Conservation (phyloP, 176 grass and related monocot genomes). For the Guadua angustifolia region DNA sequence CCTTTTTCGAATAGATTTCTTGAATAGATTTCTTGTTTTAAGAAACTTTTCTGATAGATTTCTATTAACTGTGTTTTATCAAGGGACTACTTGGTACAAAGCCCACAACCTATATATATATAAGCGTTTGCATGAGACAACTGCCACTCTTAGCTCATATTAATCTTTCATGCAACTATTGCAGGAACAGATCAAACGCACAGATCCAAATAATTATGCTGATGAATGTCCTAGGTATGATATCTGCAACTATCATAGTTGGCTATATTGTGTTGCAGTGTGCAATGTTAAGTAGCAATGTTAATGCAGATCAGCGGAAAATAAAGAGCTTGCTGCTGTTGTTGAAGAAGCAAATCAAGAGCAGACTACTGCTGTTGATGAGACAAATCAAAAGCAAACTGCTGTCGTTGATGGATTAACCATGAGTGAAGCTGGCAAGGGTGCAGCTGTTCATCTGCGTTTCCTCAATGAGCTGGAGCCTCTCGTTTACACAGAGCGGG, state of each 20-base stretch:
- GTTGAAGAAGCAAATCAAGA: no score
- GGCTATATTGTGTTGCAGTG: not conserved
- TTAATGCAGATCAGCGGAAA: no score
- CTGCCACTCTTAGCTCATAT: no score
- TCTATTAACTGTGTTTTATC: not conserved
- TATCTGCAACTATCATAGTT: not conserved
- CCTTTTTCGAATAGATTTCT: no score
- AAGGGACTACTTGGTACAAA: not conserved
- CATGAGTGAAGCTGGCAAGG: not conserved
- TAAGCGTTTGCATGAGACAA: not conserved
- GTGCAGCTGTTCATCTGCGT: not conserved
- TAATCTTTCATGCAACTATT: not conserved
- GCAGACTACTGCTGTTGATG: no score
- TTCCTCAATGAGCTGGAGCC: not conserved
- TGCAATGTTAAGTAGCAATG: not conserved
- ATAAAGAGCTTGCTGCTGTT: no score
- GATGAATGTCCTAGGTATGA: not conserved
- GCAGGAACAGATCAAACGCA: not conserved
- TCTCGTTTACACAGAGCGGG: not conserved
- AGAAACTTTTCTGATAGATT: not conserved
- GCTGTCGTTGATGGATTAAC: not conserved
- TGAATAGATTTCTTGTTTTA: not conserved
- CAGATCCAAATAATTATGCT: not conserved
- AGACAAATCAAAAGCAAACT: not conserved
- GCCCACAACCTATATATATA: not conserved